Base-by-base conservation (phyloP, 106 monocot genomes). In the Hemerocallis citrina region DNA sequence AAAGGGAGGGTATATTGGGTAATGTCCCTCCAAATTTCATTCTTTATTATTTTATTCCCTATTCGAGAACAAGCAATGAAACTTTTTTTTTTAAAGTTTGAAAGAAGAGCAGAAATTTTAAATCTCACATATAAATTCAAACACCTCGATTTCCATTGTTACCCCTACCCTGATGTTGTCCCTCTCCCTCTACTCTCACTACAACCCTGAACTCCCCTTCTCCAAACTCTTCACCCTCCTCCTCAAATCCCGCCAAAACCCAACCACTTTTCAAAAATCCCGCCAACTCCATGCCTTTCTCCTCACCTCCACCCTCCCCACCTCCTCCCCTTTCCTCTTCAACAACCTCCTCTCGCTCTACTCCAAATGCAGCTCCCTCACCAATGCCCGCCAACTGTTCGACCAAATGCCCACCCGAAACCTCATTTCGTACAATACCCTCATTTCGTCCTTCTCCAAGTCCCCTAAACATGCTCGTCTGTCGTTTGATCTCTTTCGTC, bases 341-440 rank as follows among this genome's bases (percentile, higher is more conserved):
- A 93, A 89, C 82, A 78, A 76, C 51, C 75, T 93, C 29, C 73
- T 93, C 46, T 65, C 81, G 0, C 54, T 77, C 13, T 93, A 93
- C 63, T 30, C 69, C 13, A 77, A 60, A 40, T 76, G 68, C 51
- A 64, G 69, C 52, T 64, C 77, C 32, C 7, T 78, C 17, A 13
- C 11, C 20, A 79, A 82, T 29, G 89, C 85, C 5, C 69, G 23
- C 27, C 55, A 52, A n/a, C n/a, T 89, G 66, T 85, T 93, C 73
- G 82, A 82, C 56, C 67, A 41, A 77, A 89, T 85, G 82, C 85
- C 74, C 6, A 52, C n/a, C 0, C 77, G 77, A 68, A 80, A 48
- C 65, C 33, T 72, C 29, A 69, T 89, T 22, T 85, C 93, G 9
- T 93, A 77, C 77, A 89, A 89, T 41, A 64, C 85, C 32, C 28